Evolutionary conservation across 1,284 basidiomycete species (phyloP), one percentile per base, ranked within the genome.

Genomic region (Meira nashicola): DNA sequence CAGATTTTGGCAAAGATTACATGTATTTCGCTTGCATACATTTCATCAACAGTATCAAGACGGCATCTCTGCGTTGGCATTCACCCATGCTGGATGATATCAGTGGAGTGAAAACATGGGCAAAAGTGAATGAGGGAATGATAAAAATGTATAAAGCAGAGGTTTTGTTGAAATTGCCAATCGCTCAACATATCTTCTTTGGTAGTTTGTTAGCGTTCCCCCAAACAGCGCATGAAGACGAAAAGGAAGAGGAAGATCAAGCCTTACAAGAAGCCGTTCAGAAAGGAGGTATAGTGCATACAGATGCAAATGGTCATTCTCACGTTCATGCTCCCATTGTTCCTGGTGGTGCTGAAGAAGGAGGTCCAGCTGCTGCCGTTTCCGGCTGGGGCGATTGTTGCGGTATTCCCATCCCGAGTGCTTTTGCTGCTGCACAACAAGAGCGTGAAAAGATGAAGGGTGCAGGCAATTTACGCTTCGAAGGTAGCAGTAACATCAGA

Each of bases 81-180:
- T 96, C 92, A 0, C 95, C 94, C 0, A 98, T 98, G 94, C 84
- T 98, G 11, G 92, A 97, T 76, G 94, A 97, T 77, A 98, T 98
- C 62, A 94, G 92, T 0, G 91, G 87, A 3, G 94, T 95, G 57
- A 95, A 93, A 80, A 89, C 90, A 1, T 97, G 93, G 93, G 87
- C 89, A 74, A 97, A 97, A 79, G 92, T 97, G 65, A 96, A 98
- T 78, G 81, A 83, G n/a, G 95, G 94, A 10, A 96, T 98, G 92
- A 84, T 90, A 78, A 98, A 97, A 80, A 98, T 98, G 94, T 97
- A 93, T 80, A 84, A 84, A 41, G 93, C 91, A 39, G 93, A 98
- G 79, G 95, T 98, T 0, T 83, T 98, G 17, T 87, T 87, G 58
- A 97, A 97, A 78, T 85, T 98, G 4, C 94, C 95, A 0, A 92